Base-by-base conservation (phyloP, 139 green algal genomes). In the Zygnema circumcarinatum region DNA sequence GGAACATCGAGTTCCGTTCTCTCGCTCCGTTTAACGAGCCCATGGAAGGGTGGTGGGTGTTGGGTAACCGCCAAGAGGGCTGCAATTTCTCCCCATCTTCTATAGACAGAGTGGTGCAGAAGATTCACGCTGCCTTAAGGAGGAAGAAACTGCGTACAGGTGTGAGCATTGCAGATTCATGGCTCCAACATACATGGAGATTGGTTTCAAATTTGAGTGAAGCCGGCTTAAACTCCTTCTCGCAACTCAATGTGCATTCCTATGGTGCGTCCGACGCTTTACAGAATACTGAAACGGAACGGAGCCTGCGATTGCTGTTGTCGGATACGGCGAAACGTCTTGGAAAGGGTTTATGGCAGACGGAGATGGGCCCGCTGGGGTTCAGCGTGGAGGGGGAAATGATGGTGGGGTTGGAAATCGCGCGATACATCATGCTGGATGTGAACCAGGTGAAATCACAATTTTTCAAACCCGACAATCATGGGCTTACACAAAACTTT, bases 11-110 rank as follows among this genome's bases (percentile, higher is more conserved):
- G 35, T 83, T 85, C 35, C 52, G 52, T 29, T 87, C 89, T 3
- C 20, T 92, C 35, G 84, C 76, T 25, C 89, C 89, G 7, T 92
- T 92, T 67, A 92, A 92, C 76, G 89, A 92, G 79, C 89, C 89
- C 41, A n/a, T 36, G 38, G 74, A 84, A 0, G 69, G 33, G 0
- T 85, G 36, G 2, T 92, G 89, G 89, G 76, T 53, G 31, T 42
- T 41, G 29, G 84, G 84, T 33, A 88, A 83, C 80, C 82, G 72
- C 62, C 84, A 92, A 75, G 89, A 92, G 76, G 89, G 89, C 1
- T 92, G 89, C 79, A 74, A 73, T 21, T 92, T 89, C 42, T 35
- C 36, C 16, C 2, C 38, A 3, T 20, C n/a, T 2, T 38, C 52
- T 2, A 83, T 91, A 75, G 54, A 25, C 25, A 29, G 29, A 29